These are phyloP conservation scores for Pontederia crassipes DNA, from an alignment of 176 grass and related monocot genomes.

Conservation along the genomic window DNA sequence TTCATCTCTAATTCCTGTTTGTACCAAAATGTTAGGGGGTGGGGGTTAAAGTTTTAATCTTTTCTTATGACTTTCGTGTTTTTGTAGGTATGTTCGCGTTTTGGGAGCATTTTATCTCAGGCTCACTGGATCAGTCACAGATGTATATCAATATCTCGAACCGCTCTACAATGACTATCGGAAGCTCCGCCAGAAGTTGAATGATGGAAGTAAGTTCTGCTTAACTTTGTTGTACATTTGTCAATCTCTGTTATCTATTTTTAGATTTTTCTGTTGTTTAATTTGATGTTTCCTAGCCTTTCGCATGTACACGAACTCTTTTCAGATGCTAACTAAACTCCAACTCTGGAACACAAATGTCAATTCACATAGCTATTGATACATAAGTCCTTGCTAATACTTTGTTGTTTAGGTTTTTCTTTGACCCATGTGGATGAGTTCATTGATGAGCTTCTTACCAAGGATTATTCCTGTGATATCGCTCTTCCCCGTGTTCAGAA, in stretches of 20 bases:
- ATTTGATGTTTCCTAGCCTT: no score
- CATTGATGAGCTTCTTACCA: conserved; percentile 86
- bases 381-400: no score
- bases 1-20: background rate
- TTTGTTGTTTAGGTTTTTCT: conserved; percentile 31
- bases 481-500: conserved; percentile 93
- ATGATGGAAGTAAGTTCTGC: conserved; percentile 48
- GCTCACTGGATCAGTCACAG: conserved; percentile 46
- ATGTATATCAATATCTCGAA: conserved; percentile 45
- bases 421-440: conserved; percentile 76
- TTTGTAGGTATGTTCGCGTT: conserved; percentile 60
- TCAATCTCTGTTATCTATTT: background rate
- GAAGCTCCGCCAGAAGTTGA: conserved; percentile 65
- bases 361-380: no score
- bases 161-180: conserved; percentile 93
- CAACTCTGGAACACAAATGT: no score
- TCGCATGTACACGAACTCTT: no score
- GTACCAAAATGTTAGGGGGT: background rate
- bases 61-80: background rate
- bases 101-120: conserved; percentile 81
- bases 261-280: no score
- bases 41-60: no score
- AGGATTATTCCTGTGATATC: conserved; percentile 75
- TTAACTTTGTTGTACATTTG: background rate
- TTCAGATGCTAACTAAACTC: no score